phyloP scores from a whole-genome alignment of 2,329 filamentous ascomycete genomes.

The Cercospora sp. region DNA sequence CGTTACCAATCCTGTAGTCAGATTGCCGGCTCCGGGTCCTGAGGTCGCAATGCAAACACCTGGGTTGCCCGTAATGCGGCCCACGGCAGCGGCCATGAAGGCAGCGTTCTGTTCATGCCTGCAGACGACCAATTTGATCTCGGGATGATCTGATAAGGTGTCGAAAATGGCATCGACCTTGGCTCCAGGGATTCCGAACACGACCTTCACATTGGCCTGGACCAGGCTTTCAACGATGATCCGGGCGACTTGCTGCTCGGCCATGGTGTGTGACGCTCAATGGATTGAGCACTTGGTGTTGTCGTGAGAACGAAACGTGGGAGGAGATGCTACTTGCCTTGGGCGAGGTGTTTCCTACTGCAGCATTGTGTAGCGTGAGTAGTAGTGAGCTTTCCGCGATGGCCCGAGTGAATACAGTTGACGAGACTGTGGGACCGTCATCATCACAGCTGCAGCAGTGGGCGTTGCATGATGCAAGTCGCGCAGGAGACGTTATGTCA shows the following conservation, averaged over 20 bases:
- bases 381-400: conserved; percentile 9
- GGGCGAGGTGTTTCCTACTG: neutral
- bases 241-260: conserved; percentile 35
- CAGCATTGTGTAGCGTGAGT: neutral
- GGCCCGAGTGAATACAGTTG: neutral
- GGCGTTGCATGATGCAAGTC: neutral
- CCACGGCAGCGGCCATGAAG: conserved; percentile 52
- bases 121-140: conserved; percentile 51
- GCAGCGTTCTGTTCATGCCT: conserved; percentile 54
- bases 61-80: conserved; percentile 49
- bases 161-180: conserved; percentile 54
- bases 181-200: conserved; percentile 48
- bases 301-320: neutral
- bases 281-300: neutral
- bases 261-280: conserved; percentile 13
- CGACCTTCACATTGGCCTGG: conserved; percentile 48
- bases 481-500: conserved; percentile 18
- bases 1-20: conserved; percentile 50
- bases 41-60: conserved; percentile 52
- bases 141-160: conserved; percentile 48
- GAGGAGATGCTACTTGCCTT: conserved; percentile 10
- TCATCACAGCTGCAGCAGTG: conserved; percentile 2
- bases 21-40: conserved; percentile 51
- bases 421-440: conserved; percentile 1
- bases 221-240: conserved; percentile 40